Evolutionary conservation across 768 basidiomycete species (phyloP).

Genomic region (Lactarius hatsudake): DNA sequence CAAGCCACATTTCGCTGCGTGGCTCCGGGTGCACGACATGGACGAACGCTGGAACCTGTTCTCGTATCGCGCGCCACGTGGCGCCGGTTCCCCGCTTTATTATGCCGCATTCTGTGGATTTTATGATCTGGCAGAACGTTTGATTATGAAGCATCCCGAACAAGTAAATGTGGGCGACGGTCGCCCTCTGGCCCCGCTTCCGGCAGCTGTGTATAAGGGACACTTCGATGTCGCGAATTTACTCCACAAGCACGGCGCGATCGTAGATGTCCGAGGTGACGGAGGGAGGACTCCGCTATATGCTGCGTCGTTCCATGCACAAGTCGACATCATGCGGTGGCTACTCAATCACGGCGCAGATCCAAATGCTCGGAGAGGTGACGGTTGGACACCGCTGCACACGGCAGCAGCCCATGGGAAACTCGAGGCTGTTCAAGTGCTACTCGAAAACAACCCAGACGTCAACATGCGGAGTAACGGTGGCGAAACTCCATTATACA

Average conservation of each 20-base stretch:
- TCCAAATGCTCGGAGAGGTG: not conserved
- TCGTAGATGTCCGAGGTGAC: not conserved
- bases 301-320: accelerated
- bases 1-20: not conserved
- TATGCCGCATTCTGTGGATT: not conserved
- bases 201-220: not conserved
- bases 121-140: not conserved
- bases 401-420: accelerated
- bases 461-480: not conserved
- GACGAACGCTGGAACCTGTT: too few species aligned
- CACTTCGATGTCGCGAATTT: not conserved
- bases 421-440: not conserved
- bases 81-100: not conserved
- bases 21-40: too few species aligned
- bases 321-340: not conserved
- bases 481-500: too few species aligned
- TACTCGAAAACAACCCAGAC: not conserved
- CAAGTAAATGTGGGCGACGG: not conserved
- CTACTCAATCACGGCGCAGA: not conserved
- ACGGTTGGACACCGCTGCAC: not conserved
- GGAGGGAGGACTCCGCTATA: not conserved
- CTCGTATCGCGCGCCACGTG: too few species aligned
- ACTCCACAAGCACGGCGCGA: not conserved
- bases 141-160: not conserved
- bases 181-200: not conserved